Percentiles rank a stretch among this genome's conserved stretches.
These are phyloP conservation scores for Penstemon eatonii DNA, from an alignment of 257 asterid species.

Conservation along the genomic window DNA sequence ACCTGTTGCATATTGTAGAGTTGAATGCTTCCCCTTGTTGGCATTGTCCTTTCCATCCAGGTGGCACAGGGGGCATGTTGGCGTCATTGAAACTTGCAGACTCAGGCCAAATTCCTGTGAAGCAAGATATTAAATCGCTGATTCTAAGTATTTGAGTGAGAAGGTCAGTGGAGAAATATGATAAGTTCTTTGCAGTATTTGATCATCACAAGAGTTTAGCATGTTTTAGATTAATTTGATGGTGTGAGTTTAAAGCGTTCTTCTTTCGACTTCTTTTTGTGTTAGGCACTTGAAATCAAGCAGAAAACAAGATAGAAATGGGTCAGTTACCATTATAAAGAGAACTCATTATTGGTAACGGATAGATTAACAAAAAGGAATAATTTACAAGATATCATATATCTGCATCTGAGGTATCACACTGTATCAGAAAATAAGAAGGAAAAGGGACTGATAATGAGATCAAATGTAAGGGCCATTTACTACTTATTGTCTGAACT, in stretches of 20 bases:
- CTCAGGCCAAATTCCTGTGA: constrained; percentile 94
- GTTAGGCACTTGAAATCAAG: neutral
- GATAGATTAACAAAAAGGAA: no score
- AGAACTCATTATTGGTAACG: no score
- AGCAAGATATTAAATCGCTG: constrained; percentile 12
- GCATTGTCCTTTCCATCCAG: constrained; percentile 87
- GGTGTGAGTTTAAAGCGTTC: neutral
- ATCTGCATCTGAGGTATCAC: no score
- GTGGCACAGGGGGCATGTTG: constrained; percentile 86
- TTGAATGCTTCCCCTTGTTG: constrained; percentile 89
- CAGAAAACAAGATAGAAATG: no score
- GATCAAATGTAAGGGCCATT: no score
- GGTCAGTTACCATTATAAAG: no score
- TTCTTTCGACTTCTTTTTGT: neutral
- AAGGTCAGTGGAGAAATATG: constrained; percentile 10
- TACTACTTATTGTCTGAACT: no score
- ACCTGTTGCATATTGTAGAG: constrained; percentile 88
- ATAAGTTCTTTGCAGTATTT: constrained; percentile 7
- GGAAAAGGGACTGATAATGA: no score
- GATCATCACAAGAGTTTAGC: constrained; percentile 20
- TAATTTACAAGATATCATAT: no score
- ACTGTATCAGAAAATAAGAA: no score
- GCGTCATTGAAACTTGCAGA: constrained; percentile 79
- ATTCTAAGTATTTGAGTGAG: constrained; percentile 18
- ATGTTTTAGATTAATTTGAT: neutral